Base-by-base conservation (phyloP, 2,329 filamentous ascomycete species). In the Sclerotinia minor region DNA sequence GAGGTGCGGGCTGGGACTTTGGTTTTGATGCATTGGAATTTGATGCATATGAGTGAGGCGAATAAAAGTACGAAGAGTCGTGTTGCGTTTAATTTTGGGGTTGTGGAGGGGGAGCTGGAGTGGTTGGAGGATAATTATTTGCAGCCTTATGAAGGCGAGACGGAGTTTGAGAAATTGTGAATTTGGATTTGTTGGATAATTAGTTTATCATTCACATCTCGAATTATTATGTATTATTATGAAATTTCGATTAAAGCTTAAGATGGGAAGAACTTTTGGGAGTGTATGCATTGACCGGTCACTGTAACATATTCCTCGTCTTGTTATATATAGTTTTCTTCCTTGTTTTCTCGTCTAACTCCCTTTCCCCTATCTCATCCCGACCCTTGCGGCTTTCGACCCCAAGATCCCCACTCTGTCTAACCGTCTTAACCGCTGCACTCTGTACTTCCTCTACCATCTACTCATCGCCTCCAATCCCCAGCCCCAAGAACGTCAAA, bases 401-500 rank as follows among this genome's bases (percentile, higher is more conserved):
- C 19, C 6, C 5, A 19, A 26, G 2, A 19, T 11, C 15, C 3
- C 3, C 7, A 1, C 17, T 17, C 11, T 0, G 15, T 58, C 24
- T 21, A 29, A 19, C 9, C 15, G 5, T 7, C 2, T 41, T 26
- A 13, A 19, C 11, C 26, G 1, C 24, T 17, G 13, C 38, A 17
- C 38, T 15, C 15, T 15, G 1, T 6, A 6, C 38, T 24, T 26
- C 24, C 3, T 1, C 44, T 38, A 5, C 3, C 7, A 64, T n/a
- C 47, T 17, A 45, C 26, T n/a, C 21, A 50, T 65, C 60, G 15
- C 67, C 53, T 13, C 58, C 68, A 44, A 69, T 71, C 1, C 68
- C 70, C 63, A 73, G 24, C 7, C 86, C 88, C 73, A 90, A 76
- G 9, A 93, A 77, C 5, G 91, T 89, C 71, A 93, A 76, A 68